Evolutionary conservation across 768 basidiomycete species (phyloP).

Genomic region (Mycena leptocephala): DNA sequence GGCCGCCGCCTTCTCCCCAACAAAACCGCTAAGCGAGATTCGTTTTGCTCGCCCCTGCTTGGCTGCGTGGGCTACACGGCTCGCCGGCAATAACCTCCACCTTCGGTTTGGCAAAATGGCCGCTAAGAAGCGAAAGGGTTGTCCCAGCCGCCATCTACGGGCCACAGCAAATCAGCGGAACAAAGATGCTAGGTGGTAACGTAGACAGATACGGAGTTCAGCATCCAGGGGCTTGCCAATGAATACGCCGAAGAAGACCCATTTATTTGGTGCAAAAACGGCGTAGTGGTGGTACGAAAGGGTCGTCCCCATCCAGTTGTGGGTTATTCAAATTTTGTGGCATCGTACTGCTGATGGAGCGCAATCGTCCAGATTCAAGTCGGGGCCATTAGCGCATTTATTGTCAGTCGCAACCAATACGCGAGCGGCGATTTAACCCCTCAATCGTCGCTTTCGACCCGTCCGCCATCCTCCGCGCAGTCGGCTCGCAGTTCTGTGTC

Average conservation of each 20-base stretch:
- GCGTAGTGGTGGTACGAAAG: neutral
- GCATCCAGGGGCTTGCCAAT: neutral
- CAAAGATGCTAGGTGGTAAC: neutral
- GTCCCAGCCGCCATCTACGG: neutral
- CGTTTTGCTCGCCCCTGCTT: neutral
- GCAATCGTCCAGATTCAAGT: neutral
- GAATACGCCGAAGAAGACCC: neutral
- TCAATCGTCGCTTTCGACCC: neutral
- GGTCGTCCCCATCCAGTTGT: neutral
- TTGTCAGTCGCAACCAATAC: neutral
- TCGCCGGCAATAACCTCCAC: neutral
- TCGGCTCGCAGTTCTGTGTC: neutral
- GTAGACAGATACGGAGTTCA: neutral
- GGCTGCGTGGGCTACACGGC: neutral
- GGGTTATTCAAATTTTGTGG: neutral
- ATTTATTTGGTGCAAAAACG: neutral
- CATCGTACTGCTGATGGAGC: neutral
- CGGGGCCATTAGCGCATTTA: neutral
- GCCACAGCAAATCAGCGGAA: neutral
- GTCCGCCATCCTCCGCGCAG: neutral
- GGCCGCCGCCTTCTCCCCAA: neutral
- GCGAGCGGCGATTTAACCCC: neutral
- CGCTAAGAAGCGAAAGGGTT: neutral
- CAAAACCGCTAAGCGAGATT: neutral
- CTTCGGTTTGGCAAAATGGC: neutral